phyloP scores from a whole-genome alignment of 2,329 filamentous ascomycete genomes.

The Fusarium sp. region DNA sequence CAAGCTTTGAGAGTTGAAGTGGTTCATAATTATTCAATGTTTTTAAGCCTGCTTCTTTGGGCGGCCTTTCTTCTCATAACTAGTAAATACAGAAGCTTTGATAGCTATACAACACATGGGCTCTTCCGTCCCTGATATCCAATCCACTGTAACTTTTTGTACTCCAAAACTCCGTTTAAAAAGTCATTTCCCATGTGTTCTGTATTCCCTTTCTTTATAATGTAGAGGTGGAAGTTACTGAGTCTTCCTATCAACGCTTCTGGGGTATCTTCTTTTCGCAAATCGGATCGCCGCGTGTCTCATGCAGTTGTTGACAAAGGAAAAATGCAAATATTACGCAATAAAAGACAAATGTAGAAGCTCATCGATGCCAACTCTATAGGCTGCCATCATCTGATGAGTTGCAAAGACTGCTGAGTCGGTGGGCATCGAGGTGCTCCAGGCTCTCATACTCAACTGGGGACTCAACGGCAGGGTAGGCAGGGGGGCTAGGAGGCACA shows the following conservation, averaged over 20 bases:
- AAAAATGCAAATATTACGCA: constrained; percentile 25
- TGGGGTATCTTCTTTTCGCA: constrained; percentile 42
- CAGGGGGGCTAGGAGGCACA: constrained; percentile 85
- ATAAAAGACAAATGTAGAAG: constrained; percentile 3
- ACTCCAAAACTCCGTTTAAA: constrained; percentile 26
- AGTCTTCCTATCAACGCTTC: constrained; percentile 42
- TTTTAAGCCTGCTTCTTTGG: constrained; percentile 29
- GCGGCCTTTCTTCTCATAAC: constrained; percentile 26
- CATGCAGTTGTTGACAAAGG: constrained; percentile 32
- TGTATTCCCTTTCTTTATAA: constrained; percentile 42
- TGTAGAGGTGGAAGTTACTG: constrained; percentile 28
- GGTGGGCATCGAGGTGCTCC: constrained; percentile 45
- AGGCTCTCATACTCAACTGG: constrained; percentile 54
- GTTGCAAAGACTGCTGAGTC: constrained; percentile 37
- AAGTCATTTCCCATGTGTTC: constrained; percentile 34
- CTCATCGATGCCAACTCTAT: constrained; percentile 8
- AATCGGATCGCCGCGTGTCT: constrained; percentile 43
- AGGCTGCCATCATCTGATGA: constrained; percentile 29
- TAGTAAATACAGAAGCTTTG: constrained; percentile 33
- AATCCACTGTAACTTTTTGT: constrained; percentile 26
- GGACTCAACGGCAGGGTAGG: constrained; percentile 59
- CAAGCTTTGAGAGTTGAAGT: constrained; percentile 2
- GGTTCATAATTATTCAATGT: constrained; percentile 21
- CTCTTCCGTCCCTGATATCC: constrained; percentile 16
- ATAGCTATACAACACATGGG: constrained; percentile 29